Conservation (phyloP, 192 early-diverging fungal genomes). For the Backusella liffmaniae region DNA sequence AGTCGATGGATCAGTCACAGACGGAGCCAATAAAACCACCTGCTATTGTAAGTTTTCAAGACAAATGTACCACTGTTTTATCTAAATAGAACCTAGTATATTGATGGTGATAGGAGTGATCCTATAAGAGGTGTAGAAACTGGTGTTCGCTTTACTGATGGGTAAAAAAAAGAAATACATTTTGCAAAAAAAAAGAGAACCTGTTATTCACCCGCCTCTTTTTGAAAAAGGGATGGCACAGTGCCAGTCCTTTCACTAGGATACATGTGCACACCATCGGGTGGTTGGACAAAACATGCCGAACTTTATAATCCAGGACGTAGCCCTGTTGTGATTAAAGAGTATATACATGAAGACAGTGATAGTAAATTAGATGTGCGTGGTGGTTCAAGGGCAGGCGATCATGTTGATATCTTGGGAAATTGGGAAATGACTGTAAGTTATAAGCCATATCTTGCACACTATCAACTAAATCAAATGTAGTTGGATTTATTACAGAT, state of each 20-base stretch:
- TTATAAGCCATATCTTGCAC: no score
- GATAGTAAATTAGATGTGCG: conserved; percentile 63
- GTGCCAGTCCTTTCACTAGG: conserved; percentile 84
- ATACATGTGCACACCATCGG: conserved; percentile 77
- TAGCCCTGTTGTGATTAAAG: conserved; percentile 68
- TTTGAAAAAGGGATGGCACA: conserved; percentile 72
- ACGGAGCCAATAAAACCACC: neutral
- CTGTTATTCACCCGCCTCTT: neutral
- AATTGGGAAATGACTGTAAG: conserved; percentile 6
- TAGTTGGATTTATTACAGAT: conserved; percentile 32
- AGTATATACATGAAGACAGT: conserved; percentile 60
- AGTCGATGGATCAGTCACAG: conserved; percentile 21
- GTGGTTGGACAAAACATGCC: conserved; percentile 71
- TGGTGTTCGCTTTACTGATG: conserved; percentile 67
- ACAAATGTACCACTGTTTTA: no score
- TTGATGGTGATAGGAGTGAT: conserved; percentile 55
- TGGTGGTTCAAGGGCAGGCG: conserved; percentile 72
- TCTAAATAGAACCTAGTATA: conserved; percentile 28
- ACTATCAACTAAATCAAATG: neutral
- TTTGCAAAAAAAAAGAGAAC: neutral
- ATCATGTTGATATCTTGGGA: conserved; percentile 82
- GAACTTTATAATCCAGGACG: conserved; percentile 78
- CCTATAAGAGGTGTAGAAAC: conserved; percentile 61
- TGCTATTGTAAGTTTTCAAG: conserved; percentile 2
- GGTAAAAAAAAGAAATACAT: conserved; percentile 38